Base-by-base conservation (phyloP, 164 flowering plant genomes). In the Buxus sempervirens region DNA sequence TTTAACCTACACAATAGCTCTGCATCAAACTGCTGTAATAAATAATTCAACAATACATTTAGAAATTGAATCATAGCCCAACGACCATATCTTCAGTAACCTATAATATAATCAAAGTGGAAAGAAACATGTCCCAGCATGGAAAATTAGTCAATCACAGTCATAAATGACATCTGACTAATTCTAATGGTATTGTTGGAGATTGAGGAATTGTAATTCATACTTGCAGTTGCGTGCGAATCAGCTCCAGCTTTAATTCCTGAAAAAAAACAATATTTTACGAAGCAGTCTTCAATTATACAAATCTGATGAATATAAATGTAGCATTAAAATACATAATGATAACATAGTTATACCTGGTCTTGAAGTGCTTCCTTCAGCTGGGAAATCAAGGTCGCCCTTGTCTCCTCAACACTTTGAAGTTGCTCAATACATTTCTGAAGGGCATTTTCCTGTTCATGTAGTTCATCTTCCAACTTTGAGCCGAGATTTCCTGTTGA, bases 341-440 rank as follows among this genome's bases (percentile, higher is more conserved):
- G 8, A 61, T 51, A 57, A 36, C 23, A 49, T 45, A 76, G 38
- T 7, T 58, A 42, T 78, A 93, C 98, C 76, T 93, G 92, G 21
- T 93, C 96, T 26, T 81, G 85, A 73, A 93, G 82, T 69, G 96
- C 96, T 71, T 88, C 96, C 77, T 76, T 85, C 38, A 93, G 88
- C 75, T 77, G 86, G 54, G 79, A 76, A 72, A 86, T 72, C 78
- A 93, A 71, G 12, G 80, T 65, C 70, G 70, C 75, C 79, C 98
- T 84, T 21, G 78, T 73, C 41, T 83, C 81, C 71, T 88, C 90
- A 72, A 73, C 78, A 73, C 64, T 80, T 82, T 83, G 83, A 66
- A 93, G 86, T 72, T 88, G 83, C 67, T 64, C 74, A 65, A 93
- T 70, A 65, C 88, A 83, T 60, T 84, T 80, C 70, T 65, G 64